A percentile compares a stretch with the other conserved stretches of the same genome.
phyloP scores from a whole-genome alignment of 495 filamentous ascomycete species.

The Xylaria intraflava region DNA sequence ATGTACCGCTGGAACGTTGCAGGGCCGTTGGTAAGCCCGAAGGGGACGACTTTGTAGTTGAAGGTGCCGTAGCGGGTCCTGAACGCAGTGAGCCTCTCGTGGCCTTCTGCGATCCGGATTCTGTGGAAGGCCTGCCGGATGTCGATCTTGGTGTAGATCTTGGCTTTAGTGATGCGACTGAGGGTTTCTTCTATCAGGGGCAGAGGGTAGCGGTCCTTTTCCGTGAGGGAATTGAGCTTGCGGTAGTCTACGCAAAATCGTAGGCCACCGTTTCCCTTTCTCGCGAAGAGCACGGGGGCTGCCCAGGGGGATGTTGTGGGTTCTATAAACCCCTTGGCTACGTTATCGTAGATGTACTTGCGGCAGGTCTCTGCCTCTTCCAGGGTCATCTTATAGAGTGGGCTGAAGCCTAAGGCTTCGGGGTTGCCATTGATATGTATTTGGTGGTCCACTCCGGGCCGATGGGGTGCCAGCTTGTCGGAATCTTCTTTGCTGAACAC shows the following conservation, averaged over 20 bases:
- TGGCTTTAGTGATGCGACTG: constrained; percentile 19
- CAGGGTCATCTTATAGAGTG: constrained; percentile 21
- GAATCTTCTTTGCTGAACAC: not conserved
- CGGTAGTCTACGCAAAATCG: constrained; percentile 43
- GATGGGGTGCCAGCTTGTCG: not conserved
- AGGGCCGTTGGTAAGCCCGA: constrained; percentile 23
- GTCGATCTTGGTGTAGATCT: constrained; percentile 43
- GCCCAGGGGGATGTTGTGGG: constrained; percentile 8
- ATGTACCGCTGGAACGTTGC: constrained; percentile 27
- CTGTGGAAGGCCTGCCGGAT: constrained; percentile 17
- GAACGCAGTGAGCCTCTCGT: constrained; percentile 29
- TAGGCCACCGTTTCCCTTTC: constrained; percentile 28
- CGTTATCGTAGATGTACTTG: not conserved
- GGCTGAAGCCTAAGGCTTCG: constrained; percentile 7
- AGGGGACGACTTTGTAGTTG: constrained; percentile 30
- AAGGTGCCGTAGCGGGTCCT: constrained; percentile 21
- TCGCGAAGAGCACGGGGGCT: constrained; percentile 31
- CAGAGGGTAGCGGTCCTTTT: constrained; percentile 40
- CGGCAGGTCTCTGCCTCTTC: constrained; percentile 19
- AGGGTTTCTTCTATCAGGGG: constrained; percentile 42
- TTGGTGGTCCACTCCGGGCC: not conserved
- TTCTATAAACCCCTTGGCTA: not conserved
- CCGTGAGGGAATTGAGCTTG: constrained; percentile 35
- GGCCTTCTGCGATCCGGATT: constrained; percentile 19
- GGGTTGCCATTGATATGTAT: not conserved